Conservation (phyloP, 345 rosid genomes). For the Arabis hirsuta region DNA sequence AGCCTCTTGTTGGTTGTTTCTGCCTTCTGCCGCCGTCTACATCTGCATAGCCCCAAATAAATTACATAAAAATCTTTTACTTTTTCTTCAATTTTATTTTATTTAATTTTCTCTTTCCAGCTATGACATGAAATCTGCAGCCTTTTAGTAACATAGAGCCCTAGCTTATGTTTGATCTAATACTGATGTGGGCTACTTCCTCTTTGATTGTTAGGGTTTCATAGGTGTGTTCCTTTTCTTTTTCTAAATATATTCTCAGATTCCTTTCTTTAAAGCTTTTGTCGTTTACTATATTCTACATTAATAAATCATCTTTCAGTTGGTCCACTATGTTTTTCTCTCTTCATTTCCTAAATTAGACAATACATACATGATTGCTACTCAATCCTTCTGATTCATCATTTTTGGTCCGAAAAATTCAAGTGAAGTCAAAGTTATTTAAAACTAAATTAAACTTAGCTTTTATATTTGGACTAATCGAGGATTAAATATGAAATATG, state of each 20-base stretch:
- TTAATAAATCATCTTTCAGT: constrained; percentile 9
- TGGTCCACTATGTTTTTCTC: constrained; percentile 31
- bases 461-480: constrained; percentile 4
- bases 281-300: constrained; percentile 47
- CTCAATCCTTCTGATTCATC: constrained; percentile 11
- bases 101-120: constrained; percentile 5
- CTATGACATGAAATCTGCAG: constrained; percentile 35
- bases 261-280: constrained; percentile 40
- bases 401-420: constrained; percentile 16
- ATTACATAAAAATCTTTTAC: not conserved
- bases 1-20: constrained; percentile 45
- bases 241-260: constrained; percentile 44
- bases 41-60: constrained; percentile 27
- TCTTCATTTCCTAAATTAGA: constrained; percentile 30
- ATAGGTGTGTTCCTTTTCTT: constrained; percentile 44
- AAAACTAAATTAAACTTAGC: constrained; percentile 3
- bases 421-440: not conserved
- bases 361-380: constrained; percentile 34
- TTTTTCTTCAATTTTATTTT: not conserved
- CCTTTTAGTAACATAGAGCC: constrained; percentile 33
- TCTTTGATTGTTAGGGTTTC: constrained; percentile 56
- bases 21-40: constrained; percentile 41
- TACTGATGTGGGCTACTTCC: constrained; percentile 31
- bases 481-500: not conserved
- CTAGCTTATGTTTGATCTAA: constrained; percentile 35